Percentiles rank a stretch among this genome's conserved stretches.
These are phyloP conservation scores for Trichoderma sp. DNA, from an alignment of 2,329 filamentous ascomycete species.

Conservation along the genomic window DNA sequence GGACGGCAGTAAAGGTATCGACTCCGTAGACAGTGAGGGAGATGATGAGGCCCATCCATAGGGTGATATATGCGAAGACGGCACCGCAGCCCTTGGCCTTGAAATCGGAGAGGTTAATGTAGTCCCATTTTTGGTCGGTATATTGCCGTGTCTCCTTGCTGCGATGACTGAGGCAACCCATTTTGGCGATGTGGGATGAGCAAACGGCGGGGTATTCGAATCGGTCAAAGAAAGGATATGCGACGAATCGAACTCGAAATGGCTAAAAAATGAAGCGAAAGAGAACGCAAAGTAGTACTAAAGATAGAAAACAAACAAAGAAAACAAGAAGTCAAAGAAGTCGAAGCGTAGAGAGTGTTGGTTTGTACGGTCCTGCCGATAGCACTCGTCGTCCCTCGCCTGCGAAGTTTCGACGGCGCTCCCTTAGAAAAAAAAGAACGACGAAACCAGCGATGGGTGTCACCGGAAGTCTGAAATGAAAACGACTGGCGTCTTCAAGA, in stretches of 20 bases:
- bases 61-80: conserved; percentile 76
- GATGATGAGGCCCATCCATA: conserved; percentile 76
- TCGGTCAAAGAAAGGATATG: neutral
- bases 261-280: neutral
- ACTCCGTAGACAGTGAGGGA: conserved; percentile 83
- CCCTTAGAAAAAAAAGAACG: neutral
- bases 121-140: conserved; percentile 92
- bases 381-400: conserved; percentile 50
- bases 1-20: conserved; percentile 91
- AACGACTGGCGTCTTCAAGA: conserved; percentile 7
- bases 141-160: conserved; percentile 63
- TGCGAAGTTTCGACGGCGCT: conserved; percentile 47
- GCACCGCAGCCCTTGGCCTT: conserved; percentile 76
- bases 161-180: conserved; percentile 65
- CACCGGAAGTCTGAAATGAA: neutral
- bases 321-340: neutral
- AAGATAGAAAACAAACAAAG: conserved; percentile 19
- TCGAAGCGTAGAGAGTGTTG: conserved; percentile 1
- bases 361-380: conserved; percentile 40
- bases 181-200: conserved; percentile 39
- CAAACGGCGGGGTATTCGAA: neutral
- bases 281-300: neutral
- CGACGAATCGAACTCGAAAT: conserved; percentile 11
- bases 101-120: conserved; percentile 77
- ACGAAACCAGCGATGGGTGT: neutral